Base-by-base conservation (phyloP, 2,329 filamentous ascomycete species). In the Lecanicillium sp. region DNA sequence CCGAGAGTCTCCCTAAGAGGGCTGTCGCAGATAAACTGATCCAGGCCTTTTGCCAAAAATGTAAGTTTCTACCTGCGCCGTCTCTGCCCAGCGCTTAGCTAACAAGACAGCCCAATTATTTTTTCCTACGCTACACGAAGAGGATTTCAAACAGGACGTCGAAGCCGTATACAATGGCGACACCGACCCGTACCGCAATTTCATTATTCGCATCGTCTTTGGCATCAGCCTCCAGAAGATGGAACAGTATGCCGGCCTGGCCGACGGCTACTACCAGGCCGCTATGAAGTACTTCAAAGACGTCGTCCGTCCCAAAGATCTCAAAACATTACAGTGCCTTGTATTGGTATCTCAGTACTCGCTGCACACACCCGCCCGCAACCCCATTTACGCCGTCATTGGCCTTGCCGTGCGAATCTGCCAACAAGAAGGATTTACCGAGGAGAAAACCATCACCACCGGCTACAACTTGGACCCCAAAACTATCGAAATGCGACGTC, bases 201-300 rank as follows among this genome's bases (percentile, higher is more conserved):
- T 96, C 59, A 79, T 91, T 37, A 71, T 94, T 43, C 84, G 88
- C 50, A 90, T 97, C 81, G 88, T 96, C 45, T 83, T 97, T 60
- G 91, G 93, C 24, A 95, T 96, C 60, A 91, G 89, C 63, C 79
- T 97, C 66, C 91, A 97, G 66, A 95, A 94, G 65, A 76, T 96
- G 59, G 88, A 90, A 61, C 83, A 87, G 55, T 97, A 93, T 64
- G 90, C 90, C n/a, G 90, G 90, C 20, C 72, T 97, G 23, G 91
- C 93, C 24, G 91, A 97, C 66, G 90, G 89, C 62, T 97, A 95
- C 68, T 97, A 96, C 60, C 76, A 96, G 19, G 87, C 90, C 20
- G 91, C 91, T 5, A 83, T 97, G 69, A 82, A 84, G 52, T 84
- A 84, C 58, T 82, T 97, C 52, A 87, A 96, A 63, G 81, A 82